phyloP scores from a whole-genome alignment of 1,284 basidiomycete species.

The Polyporus tsugae region DNA sequence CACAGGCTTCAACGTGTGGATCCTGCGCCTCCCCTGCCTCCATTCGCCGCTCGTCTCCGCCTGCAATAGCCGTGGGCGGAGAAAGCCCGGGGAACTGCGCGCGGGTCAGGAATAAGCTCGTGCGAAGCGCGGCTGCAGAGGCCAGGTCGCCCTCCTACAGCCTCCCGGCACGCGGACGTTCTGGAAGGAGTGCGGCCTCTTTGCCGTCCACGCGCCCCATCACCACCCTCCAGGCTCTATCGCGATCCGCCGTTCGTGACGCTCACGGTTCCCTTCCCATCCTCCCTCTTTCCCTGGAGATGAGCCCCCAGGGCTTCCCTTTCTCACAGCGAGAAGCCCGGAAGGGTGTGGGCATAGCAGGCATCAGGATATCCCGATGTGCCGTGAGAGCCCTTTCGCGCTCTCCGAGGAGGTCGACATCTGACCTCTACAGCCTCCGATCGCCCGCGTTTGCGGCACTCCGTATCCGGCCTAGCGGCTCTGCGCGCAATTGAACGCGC shows the following conservation, averaged over 20 bases:
- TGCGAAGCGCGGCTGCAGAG: constrained; percentile 27
- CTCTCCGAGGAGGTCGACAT: constrained; percentile 29
- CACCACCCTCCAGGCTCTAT: constrained; percentile 9
- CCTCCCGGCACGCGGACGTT: constrained; percentile 5
- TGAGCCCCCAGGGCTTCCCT: constrained; percentile 9
- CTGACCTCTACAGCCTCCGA: constrained; percentile 33
- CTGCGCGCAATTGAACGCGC: constrained; percentile 9
- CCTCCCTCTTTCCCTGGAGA: neutral
- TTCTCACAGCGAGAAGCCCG: constrained; percentile 18
- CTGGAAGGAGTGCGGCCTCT: neutral
- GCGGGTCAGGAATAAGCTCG: constrained; percentile 33
- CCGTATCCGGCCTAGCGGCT: constrained; percentile 12
- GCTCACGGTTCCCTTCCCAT: constrained; percentile 11
- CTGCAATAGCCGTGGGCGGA: constrained; percentile 17
- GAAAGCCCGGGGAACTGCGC: constrained; percentile 30
- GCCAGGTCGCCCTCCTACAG: neutral
- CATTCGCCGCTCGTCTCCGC: constrained; percentile 4
- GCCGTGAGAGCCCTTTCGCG: constrained; percentile 29
- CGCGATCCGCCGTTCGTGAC: constrained; percentile 23
- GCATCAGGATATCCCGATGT: constrained; percentile 22
- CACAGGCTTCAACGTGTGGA: neutral
- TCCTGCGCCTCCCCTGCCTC: neutral
- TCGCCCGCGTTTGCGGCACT: constrained; percentile 14
- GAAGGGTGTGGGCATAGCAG: constrained; percentile 4
- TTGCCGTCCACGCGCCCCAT: constrained; percentile 9